These are phyloP conservation scores for Hyphodiscus hymeniophilus DNA, from an alignment of 495 filamentous ascomycete genomes.

Conservation along the genomic window DNA sequence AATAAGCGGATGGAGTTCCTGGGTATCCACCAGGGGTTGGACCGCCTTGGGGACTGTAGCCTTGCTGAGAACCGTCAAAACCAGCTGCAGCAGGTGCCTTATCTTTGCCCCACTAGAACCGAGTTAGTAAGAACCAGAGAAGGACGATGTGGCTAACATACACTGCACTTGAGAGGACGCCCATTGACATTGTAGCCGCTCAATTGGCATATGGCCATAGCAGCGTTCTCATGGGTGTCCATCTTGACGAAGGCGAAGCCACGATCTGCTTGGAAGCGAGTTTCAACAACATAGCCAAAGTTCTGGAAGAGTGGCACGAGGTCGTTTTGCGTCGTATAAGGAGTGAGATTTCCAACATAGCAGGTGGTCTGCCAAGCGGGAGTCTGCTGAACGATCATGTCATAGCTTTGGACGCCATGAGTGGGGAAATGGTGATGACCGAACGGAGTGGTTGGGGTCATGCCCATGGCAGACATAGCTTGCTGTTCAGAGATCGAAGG, in stretches of 20 bases:
- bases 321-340: conserved; percentile 94
- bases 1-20: conserved; percentile 73
- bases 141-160: conserved; percentile 42
- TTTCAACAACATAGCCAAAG: conserved; percentile 95
- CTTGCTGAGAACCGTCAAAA: conserved; percentile 71
- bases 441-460: conserved; percentile 94
- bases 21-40: conserved; percentile 48
- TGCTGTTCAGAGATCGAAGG: conserved; percentile 97
- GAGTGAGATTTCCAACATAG: conserved; percentile 96
- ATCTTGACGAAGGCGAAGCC: conserved; percentile 99
- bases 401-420: conserved; percentile 91
- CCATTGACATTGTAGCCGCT: conserved; percentile 97
- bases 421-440: conserved; percentile 98
- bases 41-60: conserved; percentile 57
- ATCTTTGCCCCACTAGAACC: conserved; percentile 90
- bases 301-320: conserved; percentile 95
- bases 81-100: conserved; percentile 83
- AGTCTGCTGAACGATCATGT: conserved; percentile 97
- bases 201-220: conserved; percentile 96
- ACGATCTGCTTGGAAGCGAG: conserved; percentile 94
- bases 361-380: conserved; percentile 98
- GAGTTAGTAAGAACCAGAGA: conserved; percentile 12
- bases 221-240: conserved; percentile 96
- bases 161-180: conserved; percentile 95
- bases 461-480: conserved; percentile 94